phyloP scores from a whole-genome alignment of 2,329 filamentous ascomycete species.

The Alternaria longipes region DNA sequence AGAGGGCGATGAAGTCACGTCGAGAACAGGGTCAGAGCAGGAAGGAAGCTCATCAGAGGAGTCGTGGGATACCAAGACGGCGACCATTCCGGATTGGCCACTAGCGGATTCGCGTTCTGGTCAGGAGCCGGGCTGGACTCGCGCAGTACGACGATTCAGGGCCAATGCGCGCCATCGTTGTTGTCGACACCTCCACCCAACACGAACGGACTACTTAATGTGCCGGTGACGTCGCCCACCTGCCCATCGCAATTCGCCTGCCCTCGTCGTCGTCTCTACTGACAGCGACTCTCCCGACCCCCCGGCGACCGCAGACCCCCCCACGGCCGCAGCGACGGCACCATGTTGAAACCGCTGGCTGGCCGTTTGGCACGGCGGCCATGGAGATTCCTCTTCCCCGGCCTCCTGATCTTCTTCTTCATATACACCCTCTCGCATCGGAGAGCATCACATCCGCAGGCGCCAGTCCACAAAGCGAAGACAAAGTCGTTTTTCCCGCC shows the following conservation, averaged over 20 bases:
- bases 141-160: constrained; percentile 14
- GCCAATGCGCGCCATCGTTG: constrained; percentile 16
- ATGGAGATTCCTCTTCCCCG: constrained; percentile 44
- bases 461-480: constrained; percentile 38
- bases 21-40: neutral
- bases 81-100: constrained; percentile 6
- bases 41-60: too few relatives aligned
- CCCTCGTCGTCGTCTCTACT: constrained; percentile 2
- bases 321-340: constrained; percentile 15
- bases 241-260: constrained; percentile 4
- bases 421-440: constrained; percentile 41
- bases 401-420: constrained; percentile 45
- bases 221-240: constrained; percentile 21
- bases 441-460: constrained; percentile 22
- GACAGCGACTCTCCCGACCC: constrained; percentile 3
- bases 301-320: constrained; percentile 9
- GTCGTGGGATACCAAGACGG: constrained; percentile 4
- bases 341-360: constrained; percentile 39
- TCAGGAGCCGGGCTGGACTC: constrained; percentile 22
- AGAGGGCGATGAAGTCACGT: neutral
- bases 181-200: constrained; percentile 13
- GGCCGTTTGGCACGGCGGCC: constrained; percentile 41
- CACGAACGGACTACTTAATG: constrained; percentile 20
- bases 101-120: constrained; percentile 14
- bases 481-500: constrained; percentile 52